Evolutionary conservation across 352 stramenopile species (phyloP), one percentile per base, ranked within the genome.

Genomic region (Phytophthora lateralis): DNA sequence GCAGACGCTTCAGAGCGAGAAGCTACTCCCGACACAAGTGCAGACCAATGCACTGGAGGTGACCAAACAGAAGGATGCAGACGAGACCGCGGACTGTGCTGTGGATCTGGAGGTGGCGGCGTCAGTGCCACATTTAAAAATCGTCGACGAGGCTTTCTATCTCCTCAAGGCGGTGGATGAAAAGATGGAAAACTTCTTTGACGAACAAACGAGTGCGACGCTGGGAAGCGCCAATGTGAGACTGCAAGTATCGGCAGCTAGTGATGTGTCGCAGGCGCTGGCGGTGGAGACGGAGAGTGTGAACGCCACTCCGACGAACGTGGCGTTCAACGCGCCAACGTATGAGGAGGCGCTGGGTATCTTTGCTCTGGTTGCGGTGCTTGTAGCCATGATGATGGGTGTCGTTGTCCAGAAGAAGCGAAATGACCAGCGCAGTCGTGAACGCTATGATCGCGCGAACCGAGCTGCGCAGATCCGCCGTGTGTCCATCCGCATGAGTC

Each of bases 401-500:
- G 70, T 93, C 0, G 57, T 74, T n/a, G 63, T 78, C 47, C 73
- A 78, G 52, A 88, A 87, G 66, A 84, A 80, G 44, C 69, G 69
- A n/a, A 82, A 91, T 38, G 81, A 91, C 20, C 60, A 80, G 45
- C 70, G 67, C 34, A 78, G 76, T 64, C 63, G 75, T 10, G 69
- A 80, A 20, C 76, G 73, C 17, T 76, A 91, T 50, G 66, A 77
- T 4, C 85, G 82, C 8, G 83, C 83, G 2, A 90, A 73, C 34
- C 72, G 72, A 7, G 81, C 80, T 3, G 81, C 83, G 38, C 83
- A 93, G 67, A 85, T 93, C 51, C 81, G 67, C 37, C 83, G 83
- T 57, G 81, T 93, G 14, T 91, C 83, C 27, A 81, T 90, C 62
- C 73, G 75, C 37, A 91, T 93, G 83, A 78, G 71, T 42, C 77